Conservation (phyloP, 805 yeast species). For the Metschnikowia gruessii region DNA sequence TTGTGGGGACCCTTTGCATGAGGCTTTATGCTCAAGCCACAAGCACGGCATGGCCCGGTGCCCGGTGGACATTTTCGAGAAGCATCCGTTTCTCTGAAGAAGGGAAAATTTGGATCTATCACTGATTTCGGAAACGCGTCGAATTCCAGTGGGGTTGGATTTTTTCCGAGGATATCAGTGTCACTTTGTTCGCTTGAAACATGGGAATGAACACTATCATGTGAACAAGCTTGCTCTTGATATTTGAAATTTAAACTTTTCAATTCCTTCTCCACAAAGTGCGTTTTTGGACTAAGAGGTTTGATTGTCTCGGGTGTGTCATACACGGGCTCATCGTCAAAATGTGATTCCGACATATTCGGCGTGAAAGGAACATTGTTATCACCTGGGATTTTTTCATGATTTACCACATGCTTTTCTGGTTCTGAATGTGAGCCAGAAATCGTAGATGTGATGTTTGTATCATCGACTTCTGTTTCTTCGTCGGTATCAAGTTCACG, state of each 20-base stretch:
- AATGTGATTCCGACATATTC: constrained; percentile 1
- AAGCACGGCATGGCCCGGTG: constrained; percentile 78
- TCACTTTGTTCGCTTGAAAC: constrained; percentile 6
- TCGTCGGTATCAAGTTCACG: constrained; percentile 8
- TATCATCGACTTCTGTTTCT: constrained; percentile 6
- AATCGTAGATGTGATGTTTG: not conserved
- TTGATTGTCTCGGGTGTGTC: constrained; percentile 23
- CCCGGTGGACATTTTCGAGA: constrained; percentile 48
- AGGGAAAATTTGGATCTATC: constrained; percentile 13
- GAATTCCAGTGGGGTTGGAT: constrained; percentile 18
- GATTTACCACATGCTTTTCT: not conserved
- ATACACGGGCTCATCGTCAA: constrained; percentile 2
- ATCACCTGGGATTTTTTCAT: not conserved
- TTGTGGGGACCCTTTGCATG: constrained; percentile 40
- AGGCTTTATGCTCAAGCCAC: constrained; percentile 51
- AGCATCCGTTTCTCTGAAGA: constrained; percentile 14
- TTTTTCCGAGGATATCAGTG: constrained; percentile 16
- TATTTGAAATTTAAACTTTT: constrained; percentile 26
- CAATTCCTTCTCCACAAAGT: constrained; percentile 33
- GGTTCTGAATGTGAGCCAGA: not conserved
- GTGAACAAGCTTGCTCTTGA: not conserved
- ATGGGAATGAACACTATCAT: not conserved
- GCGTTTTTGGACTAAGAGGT: constrained; percentile 37
- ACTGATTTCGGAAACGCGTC: constrained; percentile 21
- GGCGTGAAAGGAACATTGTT: constrained; percentile 13